These are phyloP conservation scores for Aphanomyces stellatus DNA, from an alignment of 352 stramenopile genomes.

Conservation along the genomic window DNA sequence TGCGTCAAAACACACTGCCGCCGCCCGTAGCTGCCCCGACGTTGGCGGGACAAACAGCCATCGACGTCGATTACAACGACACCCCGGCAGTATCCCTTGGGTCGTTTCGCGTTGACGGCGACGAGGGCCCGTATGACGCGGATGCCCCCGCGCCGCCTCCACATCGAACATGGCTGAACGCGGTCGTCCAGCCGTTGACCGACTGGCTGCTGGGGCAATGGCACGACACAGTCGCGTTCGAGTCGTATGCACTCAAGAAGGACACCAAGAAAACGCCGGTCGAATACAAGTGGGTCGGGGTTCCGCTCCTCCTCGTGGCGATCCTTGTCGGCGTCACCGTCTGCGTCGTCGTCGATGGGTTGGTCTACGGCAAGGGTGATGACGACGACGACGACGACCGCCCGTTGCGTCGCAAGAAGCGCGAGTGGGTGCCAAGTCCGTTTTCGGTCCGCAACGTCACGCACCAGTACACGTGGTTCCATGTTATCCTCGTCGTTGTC, in stretches of 20 bases:
- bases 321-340: background rate
- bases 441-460: background rate
- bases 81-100: too few species aligned
- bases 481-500: background rate
- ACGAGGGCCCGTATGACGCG: too few species aligned
- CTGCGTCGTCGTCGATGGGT: background rate
- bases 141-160: too few species aligned
- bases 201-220: background rate
- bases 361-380: background rate
- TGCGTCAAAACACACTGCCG: too few species aligned
- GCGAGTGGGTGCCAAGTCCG: background rate
- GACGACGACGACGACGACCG: background rate
- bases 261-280: background rate
- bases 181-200: too few species aligned
- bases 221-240: background rate
- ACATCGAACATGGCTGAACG: too few species aligned
- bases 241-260: background rate
- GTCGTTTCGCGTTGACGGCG: too few species aligned
- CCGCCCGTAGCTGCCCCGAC: too few species aligned
- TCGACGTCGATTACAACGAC: too few species aligned
- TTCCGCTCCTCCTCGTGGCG: background rate
- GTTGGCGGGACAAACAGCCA: too few species aligned
- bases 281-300: background rate
- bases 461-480: background rate
- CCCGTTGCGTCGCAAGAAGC: background rate